A percentile compares a stretch with the other conserved stretches of the same genome.
phyloP scores from a whole-genome alignment of 1,284 basidiomycete genomes.

The Uromyces viciae-fabae region DNA sequence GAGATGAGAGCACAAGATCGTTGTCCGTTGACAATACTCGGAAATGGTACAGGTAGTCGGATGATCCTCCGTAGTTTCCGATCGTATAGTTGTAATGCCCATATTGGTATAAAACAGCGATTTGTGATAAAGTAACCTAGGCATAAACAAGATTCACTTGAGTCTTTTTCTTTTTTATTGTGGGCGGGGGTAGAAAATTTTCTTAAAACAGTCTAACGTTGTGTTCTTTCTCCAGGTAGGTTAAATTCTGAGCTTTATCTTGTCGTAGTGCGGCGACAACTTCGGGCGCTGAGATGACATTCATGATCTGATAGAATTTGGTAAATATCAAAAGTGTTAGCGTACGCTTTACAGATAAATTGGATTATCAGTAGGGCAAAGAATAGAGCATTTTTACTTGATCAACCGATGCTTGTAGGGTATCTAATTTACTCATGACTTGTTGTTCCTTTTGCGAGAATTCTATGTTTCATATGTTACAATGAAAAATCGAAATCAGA shows the following conservation, averaged over 20 bases:
- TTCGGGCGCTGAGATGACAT: constrained; percentile 94
- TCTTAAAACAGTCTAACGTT: constrained; percentile 65
- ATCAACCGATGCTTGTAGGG: constrained; percentile 37
- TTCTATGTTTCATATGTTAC: too few species aligned
- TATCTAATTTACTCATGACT: constrained; percentile 41
- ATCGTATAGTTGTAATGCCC: constrained; percentile 97
- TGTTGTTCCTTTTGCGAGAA: constrained; percentile 41
- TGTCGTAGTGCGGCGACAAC: constrained; percentile 72
- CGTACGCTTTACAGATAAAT: too few species aligned
- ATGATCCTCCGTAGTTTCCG: constrained; percentile 91
- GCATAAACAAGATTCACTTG: neutral
- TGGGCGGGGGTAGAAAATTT: constrained; percentile 36
- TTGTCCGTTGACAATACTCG: constrained; percentile 89
- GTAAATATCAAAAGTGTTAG: too few species aligned
- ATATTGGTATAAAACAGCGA: constrained; percentile 92
- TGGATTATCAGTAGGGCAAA: neutral
- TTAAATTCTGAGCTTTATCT: constrained; percentile 94
- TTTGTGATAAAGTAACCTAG: constrained; percentile 87
- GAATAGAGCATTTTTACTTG: constrained; percentile 6
- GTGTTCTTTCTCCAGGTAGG: constrained; percentile 90
- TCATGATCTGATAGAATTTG: constrained; percentile 65
- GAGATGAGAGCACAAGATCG: constrained; percentile 85
- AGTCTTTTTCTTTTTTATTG: too few species aligned
- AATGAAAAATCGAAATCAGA: too few species aligned
- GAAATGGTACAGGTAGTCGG: constrained; percentile 98